Evolutionary conservation across 306 rosid genomes (phyloP).

Genomic region (Crotalaria pallida): DNA sequence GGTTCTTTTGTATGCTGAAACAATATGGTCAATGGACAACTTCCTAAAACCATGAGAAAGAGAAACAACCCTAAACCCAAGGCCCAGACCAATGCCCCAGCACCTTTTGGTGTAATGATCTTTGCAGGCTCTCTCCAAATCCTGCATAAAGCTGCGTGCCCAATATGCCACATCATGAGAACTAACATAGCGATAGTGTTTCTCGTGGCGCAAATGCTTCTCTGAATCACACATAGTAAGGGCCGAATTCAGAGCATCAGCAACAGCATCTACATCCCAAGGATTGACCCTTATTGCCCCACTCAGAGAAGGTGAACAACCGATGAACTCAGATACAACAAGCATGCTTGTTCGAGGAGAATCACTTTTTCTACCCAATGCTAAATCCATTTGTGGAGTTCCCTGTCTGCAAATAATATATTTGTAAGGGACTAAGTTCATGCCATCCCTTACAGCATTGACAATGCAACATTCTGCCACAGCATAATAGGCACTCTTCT

Average conservation of each 20-base stretch:
- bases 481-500: slow-evolving; percentile 80
- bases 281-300: slow-evolving; percentile 94
- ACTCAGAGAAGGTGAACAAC: slow-evolving; percentile 87
- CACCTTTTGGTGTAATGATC: slow-evolving; percentile 74
- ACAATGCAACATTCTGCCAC: slow-evolving; percentile 85
- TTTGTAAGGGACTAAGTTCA: slow-evolving; percentile 85
- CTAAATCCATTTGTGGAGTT: slow-evolving; percentile 46
- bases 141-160: slow-evolving; percentile 80
- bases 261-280: slow-evolving; percentile 76
- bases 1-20: slow-evolving; percentile 64
- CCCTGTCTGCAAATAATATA: slow-evolving; percentile 77
- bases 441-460: slow-evolving; percentile 83
- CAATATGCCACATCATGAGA: slow-evolving; percentile 87
- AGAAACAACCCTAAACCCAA: slow-evolving; percentile 74
- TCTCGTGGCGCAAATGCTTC: slow-evolving; percentile 75
- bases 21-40: slow-evolving; percentile 56
- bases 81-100: slow-evolving; percentile 78
- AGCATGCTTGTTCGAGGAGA: slow-evolving; percentile 63
- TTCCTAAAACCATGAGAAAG: slow-evolving; percentile 63
- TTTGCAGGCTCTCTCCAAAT: slow-evolving; percentile 74
- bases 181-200: slow-evolving; percentile 70
- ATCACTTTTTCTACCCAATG: slow-evolving; percentile 41
- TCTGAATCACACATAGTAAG: slow-evolving; percentile 55
- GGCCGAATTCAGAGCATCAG: slow-evolving; percentile 67
- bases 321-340: slow-evolving; percentile 87